Evolutionary conservation across 345 rosid genomes (phyloP).

Genomic region (Limnanthes douglasii): DNA sequence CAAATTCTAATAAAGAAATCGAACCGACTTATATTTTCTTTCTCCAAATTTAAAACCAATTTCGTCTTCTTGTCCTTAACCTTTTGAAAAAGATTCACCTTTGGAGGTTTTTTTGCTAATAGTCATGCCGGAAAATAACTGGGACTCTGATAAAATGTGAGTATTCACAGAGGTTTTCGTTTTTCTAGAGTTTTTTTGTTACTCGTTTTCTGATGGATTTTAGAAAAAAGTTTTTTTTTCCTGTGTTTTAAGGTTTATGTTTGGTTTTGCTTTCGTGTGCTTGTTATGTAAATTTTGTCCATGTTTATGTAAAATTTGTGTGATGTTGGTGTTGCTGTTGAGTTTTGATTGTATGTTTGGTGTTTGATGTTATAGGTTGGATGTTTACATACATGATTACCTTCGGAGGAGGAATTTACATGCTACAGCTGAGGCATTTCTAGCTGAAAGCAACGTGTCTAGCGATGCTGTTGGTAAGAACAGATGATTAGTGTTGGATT

Average conservation of each 20-base stretch:
- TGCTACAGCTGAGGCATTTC: slow-evolving; percentile 46
- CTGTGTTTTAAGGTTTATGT: not conserved
- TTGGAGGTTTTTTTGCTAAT: too few relatives aligned
- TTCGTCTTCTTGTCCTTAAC: too few relatives aligned
- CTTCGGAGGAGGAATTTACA: slow-evolving; percentile 46
- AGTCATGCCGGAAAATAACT: slow-evolving; percentile 19
- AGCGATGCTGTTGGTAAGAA: slow-evolving; percentile 45
- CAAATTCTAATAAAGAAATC: too few relatives aligned
- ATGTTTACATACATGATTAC: slow-evolving; percentile 52
- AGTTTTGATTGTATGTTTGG: not conserved
- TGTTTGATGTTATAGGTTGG: slow-evolving; percentile 33
- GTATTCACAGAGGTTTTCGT: slow-evolving; percentile 1
- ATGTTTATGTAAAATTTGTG: not conserved
- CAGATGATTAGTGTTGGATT: too few relatives aligned
- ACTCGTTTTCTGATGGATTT: too few relatives aligned
- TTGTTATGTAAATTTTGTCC: not conserved
- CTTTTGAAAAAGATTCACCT: too few relatives aligned
- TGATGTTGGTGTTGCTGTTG: too few relatives aligned
- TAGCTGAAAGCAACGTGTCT: slow-evolving; percentile 46
- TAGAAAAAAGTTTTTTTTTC: too few relatives aligned
- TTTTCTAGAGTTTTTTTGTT: too few relatives aligned
- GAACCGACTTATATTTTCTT: too few relatives aligned
- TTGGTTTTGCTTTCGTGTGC: not conserved
- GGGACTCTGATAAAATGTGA: slow-evolving; percentile 40
- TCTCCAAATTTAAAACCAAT: too few relatives aligned